Evolutionary conservation across 306 rosid genomes (phyloP).

Genomic region (Medicago truncatula): DNA sequence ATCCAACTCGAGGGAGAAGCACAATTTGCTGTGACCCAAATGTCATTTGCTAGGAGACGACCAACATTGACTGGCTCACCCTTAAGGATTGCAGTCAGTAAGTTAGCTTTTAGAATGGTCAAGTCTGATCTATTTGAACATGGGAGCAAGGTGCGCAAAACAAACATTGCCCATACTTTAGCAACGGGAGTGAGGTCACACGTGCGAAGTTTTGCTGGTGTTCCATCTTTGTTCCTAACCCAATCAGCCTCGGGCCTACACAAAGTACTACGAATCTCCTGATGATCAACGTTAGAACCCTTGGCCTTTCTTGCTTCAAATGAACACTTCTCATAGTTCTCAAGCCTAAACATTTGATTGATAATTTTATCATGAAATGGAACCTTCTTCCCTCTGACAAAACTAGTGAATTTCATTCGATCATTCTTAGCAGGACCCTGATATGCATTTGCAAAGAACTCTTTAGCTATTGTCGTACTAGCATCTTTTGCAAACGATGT

Average conservation of each 20-base stretch:
- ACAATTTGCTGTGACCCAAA: background rate
- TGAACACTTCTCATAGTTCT: background rate
- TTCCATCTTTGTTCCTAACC: background rate
- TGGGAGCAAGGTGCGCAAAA: background rate
- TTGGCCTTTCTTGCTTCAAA: background rate
- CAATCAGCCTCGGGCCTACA: background rate
- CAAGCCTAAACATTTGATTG: background rate
- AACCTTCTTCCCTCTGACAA: background rate
- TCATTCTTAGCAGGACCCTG: background rate
- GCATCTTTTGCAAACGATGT: background rate
- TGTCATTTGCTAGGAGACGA: background rate
- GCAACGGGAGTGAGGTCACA: background rate
- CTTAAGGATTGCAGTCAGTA: background rate
- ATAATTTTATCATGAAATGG: background rate
- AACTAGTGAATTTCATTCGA: background rate
- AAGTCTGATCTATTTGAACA: background rate
- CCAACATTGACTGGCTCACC: background rate
- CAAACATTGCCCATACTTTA: background rate
- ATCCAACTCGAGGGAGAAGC: background rate
- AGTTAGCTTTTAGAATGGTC: background rate
- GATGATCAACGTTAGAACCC: background rate
- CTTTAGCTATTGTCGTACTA: background rate
- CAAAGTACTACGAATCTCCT: conserved; percentile 4
- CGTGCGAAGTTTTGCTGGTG: background rate
- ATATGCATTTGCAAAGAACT: conserved; percentile 5